phyloP scores from a whole-genome alignment of 108 stramenopile genomes.

The Cyclotella atomus region DNA sequence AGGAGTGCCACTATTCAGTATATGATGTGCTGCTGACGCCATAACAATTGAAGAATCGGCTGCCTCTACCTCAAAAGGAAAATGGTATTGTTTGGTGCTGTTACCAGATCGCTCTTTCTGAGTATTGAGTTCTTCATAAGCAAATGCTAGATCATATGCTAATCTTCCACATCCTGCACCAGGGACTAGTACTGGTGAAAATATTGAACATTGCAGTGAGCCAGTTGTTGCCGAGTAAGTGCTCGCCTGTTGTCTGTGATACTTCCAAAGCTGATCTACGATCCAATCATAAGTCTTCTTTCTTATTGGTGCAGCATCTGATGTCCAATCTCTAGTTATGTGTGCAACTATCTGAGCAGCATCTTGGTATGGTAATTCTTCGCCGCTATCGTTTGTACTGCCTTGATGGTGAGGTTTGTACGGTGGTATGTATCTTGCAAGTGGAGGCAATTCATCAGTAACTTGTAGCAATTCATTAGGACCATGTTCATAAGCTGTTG shows the following conservation, averaged over 20 bases:
- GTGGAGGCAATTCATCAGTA: background rate
- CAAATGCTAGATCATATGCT: conserved; percentile 68
- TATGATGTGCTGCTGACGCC: conserved; percentile 67
- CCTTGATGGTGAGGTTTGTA: conserved; percentile 17
- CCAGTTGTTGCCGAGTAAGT: no score
- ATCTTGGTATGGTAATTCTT: conserved; percentile 57
- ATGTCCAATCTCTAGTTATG: conserved; percentile 79
- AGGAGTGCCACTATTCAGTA: conserved; percentile 30
- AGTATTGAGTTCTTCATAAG: conserved; percentile 1
- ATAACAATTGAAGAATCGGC: conserved; percentile 77
- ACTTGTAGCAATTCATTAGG: no score
- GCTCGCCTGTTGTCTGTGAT: conserved; percentile 3
- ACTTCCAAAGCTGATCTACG: conserved; percentile 39
- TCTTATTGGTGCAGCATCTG: conserved; percentile 50
- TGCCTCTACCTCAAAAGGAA: conserved; percentile 73
- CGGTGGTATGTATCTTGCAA: conserved; percentile 39
- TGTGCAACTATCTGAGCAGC: conserved; percentile 73
- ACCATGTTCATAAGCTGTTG: no score
- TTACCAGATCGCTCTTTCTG: background rate
- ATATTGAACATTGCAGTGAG: background rate
- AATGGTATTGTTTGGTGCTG: background rate
- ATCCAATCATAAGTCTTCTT: conserved; percentile 71
- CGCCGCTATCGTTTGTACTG: conserved; percentile 5
- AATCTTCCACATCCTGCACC: conserved; percentile 84
- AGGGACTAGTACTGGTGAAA: conserved; percentile 68